phyloP scores from a whole-genome alignment of 2,329 filamentous ascomycete species.

The Bipolaris zeicola region DNA sequence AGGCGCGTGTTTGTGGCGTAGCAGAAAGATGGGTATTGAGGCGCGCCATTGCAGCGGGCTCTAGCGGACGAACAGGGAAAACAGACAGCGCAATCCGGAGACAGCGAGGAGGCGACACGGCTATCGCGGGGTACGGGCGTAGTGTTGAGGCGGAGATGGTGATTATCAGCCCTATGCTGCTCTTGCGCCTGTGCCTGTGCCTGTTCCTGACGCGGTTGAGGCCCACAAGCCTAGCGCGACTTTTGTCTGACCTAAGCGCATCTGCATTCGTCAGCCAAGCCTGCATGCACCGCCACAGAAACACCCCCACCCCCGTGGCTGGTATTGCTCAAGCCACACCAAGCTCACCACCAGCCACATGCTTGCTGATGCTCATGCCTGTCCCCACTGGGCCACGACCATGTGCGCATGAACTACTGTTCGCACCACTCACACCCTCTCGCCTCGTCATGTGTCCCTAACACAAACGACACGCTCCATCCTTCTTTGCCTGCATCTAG shows the following conservation, averaged over 20 bases:
- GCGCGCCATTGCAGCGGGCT: constrained; percentile 40
- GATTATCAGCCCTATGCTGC: background rate
- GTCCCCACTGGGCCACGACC: constrained; percentile 10
- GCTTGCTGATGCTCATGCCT: background rate
- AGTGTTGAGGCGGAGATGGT: constrained; percentile 4
- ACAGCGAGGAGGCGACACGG: background rate
- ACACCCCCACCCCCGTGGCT: constrained; percentile 9
- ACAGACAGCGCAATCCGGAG: background rate
- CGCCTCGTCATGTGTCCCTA: constrained; percentile 7
- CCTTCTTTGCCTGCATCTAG: background rate
- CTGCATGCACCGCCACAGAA: constrained; percentile 19
- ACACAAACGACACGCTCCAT: background rate
- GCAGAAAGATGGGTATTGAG: constrained; percentile 43
- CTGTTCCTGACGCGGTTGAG: constrained; percentile 8
- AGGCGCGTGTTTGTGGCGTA: constrained; percentile 37
- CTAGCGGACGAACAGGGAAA: background rate
- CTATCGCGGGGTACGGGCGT: background rate
- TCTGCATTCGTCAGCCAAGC: constrained; percentile 27
- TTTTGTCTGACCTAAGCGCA: constrained; percentile 21
- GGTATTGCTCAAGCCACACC: background rate
- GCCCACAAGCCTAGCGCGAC: constrained; percentile 24
- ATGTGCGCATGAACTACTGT: constrained; percentile 2
- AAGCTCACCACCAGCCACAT: background rate
- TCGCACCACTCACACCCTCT: background rate
- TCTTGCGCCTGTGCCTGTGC: constrained; percentile 2